Percentiles rank a stretch among this genome's conserved stretches.
Conservation (phyloP, 192 early-diverging fungal genomes). For the Mortierella hygrophila region DNA sequence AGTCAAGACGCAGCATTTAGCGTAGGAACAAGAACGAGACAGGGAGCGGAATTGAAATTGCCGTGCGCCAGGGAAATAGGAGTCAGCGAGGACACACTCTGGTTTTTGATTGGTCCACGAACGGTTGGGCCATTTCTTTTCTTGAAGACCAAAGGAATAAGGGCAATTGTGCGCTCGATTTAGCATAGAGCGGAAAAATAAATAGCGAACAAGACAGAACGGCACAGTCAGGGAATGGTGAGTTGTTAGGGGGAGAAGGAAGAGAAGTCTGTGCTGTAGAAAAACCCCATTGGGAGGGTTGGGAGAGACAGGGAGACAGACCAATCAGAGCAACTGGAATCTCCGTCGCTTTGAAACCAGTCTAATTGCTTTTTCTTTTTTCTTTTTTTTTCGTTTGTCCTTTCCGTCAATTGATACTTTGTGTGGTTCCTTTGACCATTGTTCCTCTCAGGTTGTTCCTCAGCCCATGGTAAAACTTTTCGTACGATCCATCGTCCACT, state of each 20-base stretch:
- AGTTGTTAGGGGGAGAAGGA: not conserved
- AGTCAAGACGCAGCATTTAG: not conserved
- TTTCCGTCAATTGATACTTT: not conserved
- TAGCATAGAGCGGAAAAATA: constrained; percentile 3
- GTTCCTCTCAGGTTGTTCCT: not conserved
- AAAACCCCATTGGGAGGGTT: not conserved
- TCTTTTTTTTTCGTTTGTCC: not conserved
- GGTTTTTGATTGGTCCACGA: not conserved
- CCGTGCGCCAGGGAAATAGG: not conserved
- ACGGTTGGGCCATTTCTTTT: not conserved
- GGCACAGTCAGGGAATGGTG: too few relatives aligned
- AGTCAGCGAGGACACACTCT: not conserved
- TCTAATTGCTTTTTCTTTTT: not conserved
- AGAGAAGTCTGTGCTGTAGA: constrained; percentile 4
- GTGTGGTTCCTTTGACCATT: not conserved
- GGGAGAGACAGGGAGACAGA: not conserved
- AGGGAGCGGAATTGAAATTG: constrained; percentile 2
- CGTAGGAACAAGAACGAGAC: not conserved
- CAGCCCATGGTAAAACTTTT: not conserved
- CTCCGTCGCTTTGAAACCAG: not conserved
- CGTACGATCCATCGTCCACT: not conserved
- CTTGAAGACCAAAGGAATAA: not conserved
- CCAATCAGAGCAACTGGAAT: not conserved
- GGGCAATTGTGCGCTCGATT: constrained; percentile 3
- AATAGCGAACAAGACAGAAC: not conserved